Conservation (phyloP, 2,329 filamentous ascomycete genomes). For the Cordyceps militaris region DNA sequence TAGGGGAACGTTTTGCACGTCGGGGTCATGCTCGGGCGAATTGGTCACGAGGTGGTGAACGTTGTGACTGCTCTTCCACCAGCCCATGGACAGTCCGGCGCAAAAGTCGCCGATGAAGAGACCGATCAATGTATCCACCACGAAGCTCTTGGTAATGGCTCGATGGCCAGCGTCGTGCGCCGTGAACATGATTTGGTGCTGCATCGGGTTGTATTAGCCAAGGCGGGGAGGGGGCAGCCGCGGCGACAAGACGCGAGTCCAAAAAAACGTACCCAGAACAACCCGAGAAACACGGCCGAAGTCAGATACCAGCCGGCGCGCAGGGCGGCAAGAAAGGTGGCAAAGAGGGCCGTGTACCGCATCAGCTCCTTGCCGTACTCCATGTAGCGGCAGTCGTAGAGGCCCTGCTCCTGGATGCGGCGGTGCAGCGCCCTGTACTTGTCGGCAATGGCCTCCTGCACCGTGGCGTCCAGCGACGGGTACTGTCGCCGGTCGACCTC, state of each 20-base stretch:
- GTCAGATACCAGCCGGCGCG: slow-evolving; percentile 47
- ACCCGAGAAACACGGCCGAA: slow-evolving; percentile 52
- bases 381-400: slow-evolving; percentile 51
- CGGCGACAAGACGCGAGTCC: too few species aligned
- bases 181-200: slow-evolving; percentile 64
- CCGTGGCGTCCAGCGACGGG: slow-evolving; percentile 46
- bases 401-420: slow-evolving; percentile 44
- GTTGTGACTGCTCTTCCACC: slow-evolving; percentile 65
- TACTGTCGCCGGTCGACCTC: slow-evolving; percentile 32
- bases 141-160: slow-evolving; percentile 54
- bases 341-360: slow-evolving; percentile 48
- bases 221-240: not conserved
- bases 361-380: slow-evolving; percentile 52
- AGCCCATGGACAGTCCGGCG: slow-evolving; percentile 58
- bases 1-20: slow-evolving; percentile 60
- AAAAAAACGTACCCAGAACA: slow-evolving; percentile 48
- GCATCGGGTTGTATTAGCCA: slow-evolving; percentile 17
- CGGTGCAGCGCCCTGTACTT: slow-evolving; percentile 53
- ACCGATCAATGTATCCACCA: slow-evolving; percentile 51
- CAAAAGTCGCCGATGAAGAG: slow-evolving; percentile 59
- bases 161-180: slow-evolving; percentile 59
- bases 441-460: slow-evolving; percentile 46
- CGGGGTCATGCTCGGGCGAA: slow-evolving; percentile 47
- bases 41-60: slow-evolving; percentile 63
- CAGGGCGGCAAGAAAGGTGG: slow-evolving; percentile 39